Evolutionary conservation across 805 yeast genomes (phyloP), one percentile per base, ranked within the genome.

Genomic region (Teunomyces panamensis): DNA sequence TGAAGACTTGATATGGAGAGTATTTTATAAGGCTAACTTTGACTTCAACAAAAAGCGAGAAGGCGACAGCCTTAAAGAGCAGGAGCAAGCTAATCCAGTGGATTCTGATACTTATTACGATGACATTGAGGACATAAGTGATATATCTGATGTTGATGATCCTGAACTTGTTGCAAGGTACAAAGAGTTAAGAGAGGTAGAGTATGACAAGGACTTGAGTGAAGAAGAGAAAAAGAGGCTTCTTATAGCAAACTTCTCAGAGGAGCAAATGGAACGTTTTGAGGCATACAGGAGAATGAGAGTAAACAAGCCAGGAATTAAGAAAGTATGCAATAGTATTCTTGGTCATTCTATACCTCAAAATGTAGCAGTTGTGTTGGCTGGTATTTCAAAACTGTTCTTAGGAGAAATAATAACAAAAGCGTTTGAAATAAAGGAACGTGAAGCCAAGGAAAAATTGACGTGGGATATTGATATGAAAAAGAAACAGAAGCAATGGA

Each of bases 381-480:
- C 92, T 5, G 96, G 97, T 63, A 78, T 89, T 47, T 87, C 96
- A 2, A 91, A 91, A 62, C 87, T 89, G 56, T 84, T 88, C 62
- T 78, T 90, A n/a, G 96, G 96, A 9, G 97, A 91, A 56, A 78
- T 91, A 13, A 85, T 91, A 9, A 95, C 91, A 52, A 75, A 81
- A 57, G 96, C 96, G 0, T 75, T 84, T 51, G 85, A 81, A 45
- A 81, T 87, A 1, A 91, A 88, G 59, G 71, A 77, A 46, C 72
- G 78, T 48, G 79, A 80, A 56, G 66, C 73, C 56, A 73, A 78
- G 66, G 70, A 72, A 0, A 65, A 65, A 48, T 56, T 73, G 17
- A 64, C 65, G 1, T 41, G 52, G 33, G 75, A 68, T 36, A 63
- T 72, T 5, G 74, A 69, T 14, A 60, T 51, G 4, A 73, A 78